A percentile compares a stretch with the other conserved stretches of the same genome.
Evolutionary conservation across 495 filamentous ascomycete genomes (phyloP).

Genomic region (Wilcoxina mikolae): DNA sequence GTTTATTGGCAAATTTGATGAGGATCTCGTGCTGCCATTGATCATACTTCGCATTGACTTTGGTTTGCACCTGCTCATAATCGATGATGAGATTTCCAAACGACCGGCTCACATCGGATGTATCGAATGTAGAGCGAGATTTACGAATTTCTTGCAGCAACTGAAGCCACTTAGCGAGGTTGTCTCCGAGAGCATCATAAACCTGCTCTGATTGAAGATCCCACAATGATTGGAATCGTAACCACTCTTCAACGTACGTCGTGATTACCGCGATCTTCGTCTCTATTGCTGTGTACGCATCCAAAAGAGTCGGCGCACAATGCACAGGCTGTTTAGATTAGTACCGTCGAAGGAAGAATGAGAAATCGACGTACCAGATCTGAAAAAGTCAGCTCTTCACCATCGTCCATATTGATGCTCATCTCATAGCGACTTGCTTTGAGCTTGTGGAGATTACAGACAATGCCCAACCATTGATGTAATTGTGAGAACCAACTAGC

Average conservation of each 20-base stretch:
- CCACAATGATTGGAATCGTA: slow-evolving; percentile 97
- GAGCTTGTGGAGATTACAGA: slow-evolving; percentile 82
- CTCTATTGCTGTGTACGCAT: slow-evolving; percentile 70
- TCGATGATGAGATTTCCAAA: slow-evolving; percentile 92
- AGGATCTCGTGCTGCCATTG: slow-evolving; percentile 98
- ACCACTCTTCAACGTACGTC: slow-evolving; percentile 85
- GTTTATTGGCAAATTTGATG: slow-evolving; percentile 72
- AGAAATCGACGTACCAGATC: slow-evolving; percentile 47
- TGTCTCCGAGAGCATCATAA: slow-evolving; percentile 77
- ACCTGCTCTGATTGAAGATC: slow-evolving; percentile 92
- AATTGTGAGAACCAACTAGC: slow-evolving; percentile 89
- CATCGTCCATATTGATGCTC: slow-evolving; percentile 49
- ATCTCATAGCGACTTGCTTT: slow-evolving; percentile 92
- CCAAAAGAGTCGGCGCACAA: slow-evolving; percentile 59
- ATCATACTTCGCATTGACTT: slow-evolving; percentile 96
- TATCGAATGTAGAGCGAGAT: slow-evolving; percentile 86
- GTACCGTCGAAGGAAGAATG: not conserved
- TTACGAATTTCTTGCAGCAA: slow-evolving; percentile 89
- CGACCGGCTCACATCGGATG: slow-evolving; percentile 71
- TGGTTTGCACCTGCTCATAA: slow-evolving; percentile 95
- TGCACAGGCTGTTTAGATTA: slow-evolving; percentile 36
- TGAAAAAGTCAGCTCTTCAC: slow-evolving; percentile 60
- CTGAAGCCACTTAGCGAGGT: slow-evolving; percentile 83
- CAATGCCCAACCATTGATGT: slow-evolving; percentile 79
- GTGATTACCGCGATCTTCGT: slow-evolving; percentile 59